A percentile compares a stretch with the other conserved stretches of the same genome.
Conservation (phyloP, 352 stramenopile genomes). For the Globisporangium heterothallicum region DNA sequence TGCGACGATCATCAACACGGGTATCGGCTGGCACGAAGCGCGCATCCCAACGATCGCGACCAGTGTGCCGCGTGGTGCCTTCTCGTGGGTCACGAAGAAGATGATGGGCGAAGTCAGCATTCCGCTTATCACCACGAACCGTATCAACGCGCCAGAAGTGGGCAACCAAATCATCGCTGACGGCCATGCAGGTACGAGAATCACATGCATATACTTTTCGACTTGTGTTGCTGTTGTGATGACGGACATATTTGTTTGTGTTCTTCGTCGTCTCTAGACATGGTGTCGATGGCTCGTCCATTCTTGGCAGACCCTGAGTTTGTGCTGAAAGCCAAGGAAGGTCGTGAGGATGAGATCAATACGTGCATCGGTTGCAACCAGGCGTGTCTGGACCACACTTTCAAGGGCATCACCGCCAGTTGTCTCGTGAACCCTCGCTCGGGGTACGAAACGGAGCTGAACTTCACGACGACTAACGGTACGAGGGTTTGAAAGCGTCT, state of each 20-base stretch:
- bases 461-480: conserved; percentile 52
- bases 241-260: not conserved
- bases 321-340: conserved; percentile 89
- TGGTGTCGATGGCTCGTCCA: conserved; percentile 87
- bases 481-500: conserved; percentile 5
- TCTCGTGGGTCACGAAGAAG: conserved; percentile 93
- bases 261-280: conserved; percentile 24
- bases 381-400: conserved; percentile 97
- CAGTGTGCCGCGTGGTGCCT: conserved; percentile 91
- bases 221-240: not conserved
- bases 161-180: conserved; percentile 87
- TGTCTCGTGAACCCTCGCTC: conserved; percentile 96
- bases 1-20: conserved; percentile 97
- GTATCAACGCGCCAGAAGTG: conserved; percentile 94
- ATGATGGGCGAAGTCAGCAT: conserved; percentile 86
- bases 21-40: conserved; percentile 98
- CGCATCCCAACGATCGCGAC: conserved; percentile 97
- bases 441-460: conserved; percentile 93
- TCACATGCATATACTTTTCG: too few relatives aligned
- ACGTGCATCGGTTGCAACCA: conserved; percentile 97
- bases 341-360: conserved; percentile 93
- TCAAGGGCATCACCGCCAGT: conserved; percentile 91
- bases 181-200: conserved; percentile 42
- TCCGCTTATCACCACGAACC: conserved; percentile 95
- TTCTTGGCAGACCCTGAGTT: conserved; percentile 95